phyloP scores from a whole-genome alignment of 23 red algal genomes.

The Gracilaria gracilis region DNA sequence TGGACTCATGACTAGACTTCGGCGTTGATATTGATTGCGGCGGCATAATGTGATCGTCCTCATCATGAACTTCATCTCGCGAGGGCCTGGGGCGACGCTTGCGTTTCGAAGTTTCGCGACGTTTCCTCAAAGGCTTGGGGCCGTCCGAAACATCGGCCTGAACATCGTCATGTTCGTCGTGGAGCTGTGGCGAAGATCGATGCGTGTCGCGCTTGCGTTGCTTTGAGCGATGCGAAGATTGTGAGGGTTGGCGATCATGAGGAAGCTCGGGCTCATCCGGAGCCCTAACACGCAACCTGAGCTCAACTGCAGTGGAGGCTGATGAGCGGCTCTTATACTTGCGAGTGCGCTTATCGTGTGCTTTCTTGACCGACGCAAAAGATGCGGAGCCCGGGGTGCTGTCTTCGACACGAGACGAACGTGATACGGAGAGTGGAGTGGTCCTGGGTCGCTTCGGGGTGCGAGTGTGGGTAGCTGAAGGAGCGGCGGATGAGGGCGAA shows the following conservation, averaged over 20 bases:
- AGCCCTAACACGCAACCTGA: background rate
- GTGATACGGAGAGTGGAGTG: background rate
- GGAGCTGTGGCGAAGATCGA: background rate
- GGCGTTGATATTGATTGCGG: background rate
- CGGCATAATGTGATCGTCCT: background rate
- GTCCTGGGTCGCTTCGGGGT: constrained; percentile 21
- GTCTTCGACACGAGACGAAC: background rate
- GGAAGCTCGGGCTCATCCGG: background rate
- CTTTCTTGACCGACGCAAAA: background rate
- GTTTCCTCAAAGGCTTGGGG: background rate
- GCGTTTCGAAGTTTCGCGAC: background rate
- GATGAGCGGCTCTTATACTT: background rate
- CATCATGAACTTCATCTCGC: background rate
- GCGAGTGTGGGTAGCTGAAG: background rate
- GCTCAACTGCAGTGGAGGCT: background rate
- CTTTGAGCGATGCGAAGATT: constrained; percentile 14
- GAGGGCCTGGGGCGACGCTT: background rate
- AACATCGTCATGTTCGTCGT: background rate
- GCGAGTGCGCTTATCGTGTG: background rate
- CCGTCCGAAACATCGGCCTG: background rate
- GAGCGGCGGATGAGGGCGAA: background rate
- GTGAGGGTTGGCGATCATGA: background rate
- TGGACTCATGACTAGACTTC: background rate
- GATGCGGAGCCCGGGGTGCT: background rate
- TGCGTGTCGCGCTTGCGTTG: background rate